These are phyloP conservation scores for Hypericum perforatum DNA, from an alignment of 345 rosid genomes.

Conservation along the genomic window DNA sequence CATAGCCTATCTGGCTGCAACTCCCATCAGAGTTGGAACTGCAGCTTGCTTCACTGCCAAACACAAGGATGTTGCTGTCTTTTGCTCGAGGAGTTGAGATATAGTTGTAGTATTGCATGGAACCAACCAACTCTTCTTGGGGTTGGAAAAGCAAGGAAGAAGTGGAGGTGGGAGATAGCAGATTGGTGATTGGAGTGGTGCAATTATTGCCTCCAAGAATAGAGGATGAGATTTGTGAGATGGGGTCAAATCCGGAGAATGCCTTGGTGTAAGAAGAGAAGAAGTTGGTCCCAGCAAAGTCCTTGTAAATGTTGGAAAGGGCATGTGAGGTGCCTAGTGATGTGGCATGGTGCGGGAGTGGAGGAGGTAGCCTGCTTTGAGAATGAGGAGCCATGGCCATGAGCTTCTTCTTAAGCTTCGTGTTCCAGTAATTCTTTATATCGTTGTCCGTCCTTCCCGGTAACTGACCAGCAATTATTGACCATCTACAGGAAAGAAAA, in stretches of 20 bases:
- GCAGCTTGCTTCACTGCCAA: conserved; percentile 56
- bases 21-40: conserved; percentile 50
- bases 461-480: conserved; percentile 90
- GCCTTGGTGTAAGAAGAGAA: conserved; percentile 13
- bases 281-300: conserved; percentile 8
- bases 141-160: conserved; percentile 13
- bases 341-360: conserved; percentile 23
- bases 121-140: conserved; percentile 23
- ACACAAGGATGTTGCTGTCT: conserved; percentile 31
- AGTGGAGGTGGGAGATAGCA: too few species aligned
- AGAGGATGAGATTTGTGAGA: conserved; percentile 14
- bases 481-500: conserved; percentile 51
- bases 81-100: conserved; percentile 14
- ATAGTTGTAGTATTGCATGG: conserved; percentile 22
- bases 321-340: conserved; percentile 13
- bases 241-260: conserved; percentile 21
- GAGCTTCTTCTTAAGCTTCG: conserved; percentile 87
- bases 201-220: conserved; percentile 14
- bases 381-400: conserved; percentile 32
- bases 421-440: conserved; percentile 93
- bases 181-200: conserved; percentile 1
- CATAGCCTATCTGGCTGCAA: conserved; percentile 36
- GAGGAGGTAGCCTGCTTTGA: conserved; percentile 34
- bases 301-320: conserved; percentile 20
- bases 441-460: conserved; percentile 96